Evolutionary conservation across 2,329 filamentous ascomycete species (phyloP).

Genomic region (Chaetomium olivaceum): DNA sequence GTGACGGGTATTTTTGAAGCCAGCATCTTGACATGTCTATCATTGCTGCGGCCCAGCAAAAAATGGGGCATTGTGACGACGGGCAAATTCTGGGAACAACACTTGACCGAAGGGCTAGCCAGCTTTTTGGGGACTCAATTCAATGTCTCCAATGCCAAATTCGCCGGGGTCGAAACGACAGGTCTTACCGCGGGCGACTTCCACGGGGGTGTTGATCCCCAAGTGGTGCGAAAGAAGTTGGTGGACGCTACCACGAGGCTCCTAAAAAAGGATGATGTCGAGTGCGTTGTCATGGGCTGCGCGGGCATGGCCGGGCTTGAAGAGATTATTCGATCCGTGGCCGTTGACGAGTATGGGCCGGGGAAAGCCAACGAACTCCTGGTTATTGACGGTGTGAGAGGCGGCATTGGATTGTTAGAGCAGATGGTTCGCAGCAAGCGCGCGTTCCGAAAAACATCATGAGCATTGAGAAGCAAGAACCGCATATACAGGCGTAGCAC

Average conservation of each 20-base stretch:
- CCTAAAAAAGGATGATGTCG: constrained; percentile 57
- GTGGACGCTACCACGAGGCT: constrained; percentile 68
- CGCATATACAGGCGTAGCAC: not conserved
- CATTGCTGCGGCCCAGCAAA: constrained; percentile 44
- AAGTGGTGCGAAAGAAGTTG: constrained; percentile 65
- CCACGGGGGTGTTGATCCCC: constrained; percentile 65
- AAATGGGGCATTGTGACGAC: constrained; percentile 89
- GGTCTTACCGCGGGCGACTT: constrained; percentile 79
- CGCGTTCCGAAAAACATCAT: constrained; percentile 38
- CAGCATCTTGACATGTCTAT: constrained; percentile 65
- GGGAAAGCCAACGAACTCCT: constrained; percentile 56
- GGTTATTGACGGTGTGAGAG: constrained; percentile 79
- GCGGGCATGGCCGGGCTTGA: constrained; percentile 90
- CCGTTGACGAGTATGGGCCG: constrained; percentile 63
- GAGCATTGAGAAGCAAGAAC: not conserved
- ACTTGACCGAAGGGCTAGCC: constrained; percentile 66
- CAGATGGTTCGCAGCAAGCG: constrained; percentile 50
- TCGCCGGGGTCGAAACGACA: constrained; percentile 80
- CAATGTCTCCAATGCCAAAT: constrained; percentile 47
- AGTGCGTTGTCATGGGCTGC: constrained; percentile 80
- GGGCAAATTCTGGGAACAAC: constrained; percentile 76
- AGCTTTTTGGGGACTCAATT: constrained; percentile 58
- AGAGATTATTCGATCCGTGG: constrained; percentile 69
- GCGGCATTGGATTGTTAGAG: constrained; percentile 64
- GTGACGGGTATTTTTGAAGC: constrained; percentile 89